These are phyloP conservation scores for Stachybotrys chartarum DNA, from an alignment of 2,329 filamentous ascomycete species.

Conservation along the genomic window DNA sequence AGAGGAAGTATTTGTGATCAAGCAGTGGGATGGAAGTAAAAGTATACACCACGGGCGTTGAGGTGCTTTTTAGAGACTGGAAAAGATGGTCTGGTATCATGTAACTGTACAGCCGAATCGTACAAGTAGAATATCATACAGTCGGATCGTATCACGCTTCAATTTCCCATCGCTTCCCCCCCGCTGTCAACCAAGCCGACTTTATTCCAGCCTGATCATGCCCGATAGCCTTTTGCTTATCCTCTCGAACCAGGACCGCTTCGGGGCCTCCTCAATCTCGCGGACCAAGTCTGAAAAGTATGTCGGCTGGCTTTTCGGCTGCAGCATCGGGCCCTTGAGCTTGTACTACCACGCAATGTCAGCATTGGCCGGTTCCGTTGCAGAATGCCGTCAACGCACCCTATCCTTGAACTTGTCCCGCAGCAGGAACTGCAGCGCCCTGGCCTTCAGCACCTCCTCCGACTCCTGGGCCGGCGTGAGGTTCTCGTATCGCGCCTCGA, in stretches of 20 bases:
- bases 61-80: neutral
- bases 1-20: constrained; percentile 69
- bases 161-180: neutral
- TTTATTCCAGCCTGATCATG: constrained; percentile 49
- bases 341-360: constrained; percentile 21
- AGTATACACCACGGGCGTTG: neutral
- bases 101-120: neutral
- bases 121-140: neutral
- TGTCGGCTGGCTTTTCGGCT: constrained; percentile 54
- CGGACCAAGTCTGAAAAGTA: constrained; percentile 55
- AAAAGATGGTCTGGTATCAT: neutral
- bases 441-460: constrained; percentile 48
- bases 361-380: neutral
- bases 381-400: constrained; percentile 28
- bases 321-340: constrained; percentile 41
- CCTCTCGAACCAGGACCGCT: constrained; percentile 44
- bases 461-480: constrained; percentile 31
- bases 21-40: neutral
- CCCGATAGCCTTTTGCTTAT: constrained; percentile 49
- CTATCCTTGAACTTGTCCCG: constrained; percentile 51
- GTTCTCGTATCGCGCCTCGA: constrained; percentile 24
- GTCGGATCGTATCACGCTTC: neutral
- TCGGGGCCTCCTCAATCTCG: constrained; percentile 58
- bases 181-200: neutral
- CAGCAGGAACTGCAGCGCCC: constrained; percentile 52